These are phyloP conservation scores for Tolypocladium ophioglossoides DNA, from an alignment of 2,329 filamentous ascomycete species.

Conservation along the genomic window DNA sequence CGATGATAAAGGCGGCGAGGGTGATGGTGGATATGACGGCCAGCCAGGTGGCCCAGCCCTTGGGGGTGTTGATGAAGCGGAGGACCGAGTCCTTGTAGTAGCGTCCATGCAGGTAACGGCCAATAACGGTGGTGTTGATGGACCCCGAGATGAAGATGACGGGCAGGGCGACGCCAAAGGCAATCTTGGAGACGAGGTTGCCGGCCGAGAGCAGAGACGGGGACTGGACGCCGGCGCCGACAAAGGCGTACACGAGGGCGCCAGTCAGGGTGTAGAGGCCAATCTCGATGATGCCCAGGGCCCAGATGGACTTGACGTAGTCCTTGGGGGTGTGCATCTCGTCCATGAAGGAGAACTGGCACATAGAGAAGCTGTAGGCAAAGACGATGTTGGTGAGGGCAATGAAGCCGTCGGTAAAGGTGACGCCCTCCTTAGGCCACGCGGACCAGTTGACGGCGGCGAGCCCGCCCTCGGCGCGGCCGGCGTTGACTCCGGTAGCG, in stretches of 20 bases:
- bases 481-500: slow-evolving; percentile 42
- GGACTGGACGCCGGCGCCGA: slow-evolving; percentile 50
- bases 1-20: slow-evolving; percentile 57
- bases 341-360: slow-evolving; percentile 43
- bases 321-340: slow-evolving; percentile 39
- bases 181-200: slow-evolving; percentile 48
- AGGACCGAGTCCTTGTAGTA: slow-evolving; percentile 31
- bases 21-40: slow-evolving; percentile 46
- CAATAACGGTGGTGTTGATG: slow-evolving; percentile 46
- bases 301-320: slow-evolving; percentile 43
- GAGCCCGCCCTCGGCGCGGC: slow-evolving; percentile 19
- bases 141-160: slow-evolving; percentile 68
- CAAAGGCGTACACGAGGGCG: slow-evolving; percentile 58
- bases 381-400: slow-evolving; percentile 60
- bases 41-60: slow-evolving; percentile 45
- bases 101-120: slow-evolving; percentile 35
- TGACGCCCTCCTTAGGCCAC: slow-evolving; percentile 33
- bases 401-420: slow-evolving; percentile 45
- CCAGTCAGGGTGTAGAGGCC: slow-evolving; percentile 57
- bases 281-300: slow-evolving; percentile 52
- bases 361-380: slow-evolving; percentile 50
- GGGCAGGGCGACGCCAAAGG: slow-evolving; percentile 59
- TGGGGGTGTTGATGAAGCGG: slow-evolving; percentile 36
- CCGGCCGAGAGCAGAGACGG: slow-evolving; percentile 60
- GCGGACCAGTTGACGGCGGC: slow-evolving; percentile 28